phyloP scores from a whole-genome alignment of 352 stramenopile genomes.

The Pythium myriotylum region DNA sequence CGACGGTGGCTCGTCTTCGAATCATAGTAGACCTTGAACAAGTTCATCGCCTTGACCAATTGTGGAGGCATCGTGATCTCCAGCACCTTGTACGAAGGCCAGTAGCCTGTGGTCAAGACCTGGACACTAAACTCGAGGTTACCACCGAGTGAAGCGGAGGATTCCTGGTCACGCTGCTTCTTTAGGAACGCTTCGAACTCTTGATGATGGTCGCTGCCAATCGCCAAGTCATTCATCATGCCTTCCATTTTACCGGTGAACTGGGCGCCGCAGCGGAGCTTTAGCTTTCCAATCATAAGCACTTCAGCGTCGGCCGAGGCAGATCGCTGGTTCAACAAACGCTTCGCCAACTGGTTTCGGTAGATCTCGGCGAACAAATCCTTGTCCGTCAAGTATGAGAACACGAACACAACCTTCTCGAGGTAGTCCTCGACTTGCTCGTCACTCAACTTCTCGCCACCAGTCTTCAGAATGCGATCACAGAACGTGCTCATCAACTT shows the following conservation, averaged over 20 bases:
- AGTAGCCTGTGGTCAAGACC: conserved; percentile 98
- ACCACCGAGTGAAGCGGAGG: conserved; percentile 27
- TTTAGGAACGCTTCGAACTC: conserved; percentile 96
- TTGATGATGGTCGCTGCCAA: conserved; percentile 96
- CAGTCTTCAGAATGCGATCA: conserved; percentile 98
- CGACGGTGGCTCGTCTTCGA: conserved; percentile 94
- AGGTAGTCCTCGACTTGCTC: conserved; percentile 97
- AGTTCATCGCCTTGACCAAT: conserved; percentile 95
- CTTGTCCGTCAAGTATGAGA: conserved; percentile 99
- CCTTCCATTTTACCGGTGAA: conserved; percentile 99
- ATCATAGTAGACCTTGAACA: conserved; percentile 96
- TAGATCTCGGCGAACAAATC: conserved; percentile 99
- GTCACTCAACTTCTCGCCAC: conserved; percentile 98
- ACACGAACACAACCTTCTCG: conserved; percentile 98
- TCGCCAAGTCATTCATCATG: conserved; percentile 99
- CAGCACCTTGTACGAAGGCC: conserved; percentile 97
- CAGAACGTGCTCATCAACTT: conserved; percentile 99
- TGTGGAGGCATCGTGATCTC: conserved; percentile 94
- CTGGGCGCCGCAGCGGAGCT: conserved; percentile 98
- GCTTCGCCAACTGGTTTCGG: conserved; percentile 98
- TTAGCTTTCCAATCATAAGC: conserved; percentile 99
- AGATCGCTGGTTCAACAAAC: conserved; percentile 97
- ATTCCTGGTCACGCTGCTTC: conserved; percentile 76
- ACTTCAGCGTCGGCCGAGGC: conserved; percentile 97
- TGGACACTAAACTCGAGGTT: conserved; percentile 96